Percentiles rank a stretch among this genome's conserved stretches.
Evolutionary conservation across 2,329 filamentous ascomycete genomes (phyloP).

Genomic region (Ceratocystis albifundus): DNA sequence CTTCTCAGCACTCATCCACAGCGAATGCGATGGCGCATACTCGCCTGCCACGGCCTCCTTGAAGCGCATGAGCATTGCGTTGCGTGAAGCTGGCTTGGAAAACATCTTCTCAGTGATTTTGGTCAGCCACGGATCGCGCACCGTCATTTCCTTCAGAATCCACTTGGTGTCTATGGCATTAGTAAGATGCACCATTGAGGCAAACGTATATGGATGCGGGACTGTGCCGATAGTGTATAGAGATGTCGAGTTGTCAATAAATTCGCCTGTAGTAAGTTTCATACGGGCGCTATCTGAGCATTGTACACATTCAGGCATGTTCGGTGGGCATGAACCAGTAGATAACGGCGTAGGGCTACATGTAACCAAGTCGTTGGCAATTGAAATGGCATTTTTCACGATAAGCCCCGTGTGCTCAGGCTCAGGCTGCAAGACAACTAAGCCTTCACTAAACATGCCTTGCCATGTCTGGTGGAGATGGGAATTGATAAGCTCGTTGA

Average conservation of each 20-base stretch:
- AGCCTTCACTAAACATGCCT: conserved; percentile 61
- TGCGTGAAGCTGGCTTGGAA: conserved; percentile 37
- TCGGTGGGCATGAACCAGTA: conserved; percentile 66
- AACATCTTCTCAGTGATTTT: conserved; percentile 58
- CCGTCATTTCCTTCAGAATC: conserved; percentile 51
- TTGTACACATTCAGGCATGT: conserved; percentile 58
- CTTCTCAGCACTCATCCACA: conserved; percentile 71
- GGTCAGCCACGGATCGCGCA: conserved; percentile 68
- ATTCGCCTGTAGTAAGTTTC: conserved; percentile 52
- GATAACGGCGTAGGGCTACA: conserved; percentile 66
- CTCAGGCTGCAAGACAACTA: conserved; percentile 70
- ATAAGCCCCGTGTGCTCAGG: conserved; percentile 63
- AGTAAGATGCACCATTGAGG: conserved; percentile 52
- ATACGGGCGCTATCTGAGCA: conserved; percentile 57
- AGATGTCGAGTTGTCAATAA: conserved; percentile 59
- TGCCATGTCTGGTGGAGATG: conserved; percentile 84
- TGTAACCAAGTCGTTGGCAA: conserved; percentile 63
- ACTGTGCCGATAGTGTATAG: conserved; percentile 77
- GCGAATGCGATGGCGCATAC: conserved; percentile 45
- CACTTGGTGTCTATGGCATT: conserved; percentile 50
- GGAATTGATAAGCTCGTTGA: conserved; percentile 67
- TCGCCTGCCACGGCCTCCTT: conserved; percentile 70
- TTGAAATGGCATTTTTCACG: conserved; percentile 54
- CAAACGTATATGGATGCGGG: conserved; percentile 81
- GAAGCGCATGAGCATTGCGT: conserved; percentile 57